Evolutionary conservation across 345 rosid species (phyloP).

Genomic region (Orychophragmus violaceus): DNA sequence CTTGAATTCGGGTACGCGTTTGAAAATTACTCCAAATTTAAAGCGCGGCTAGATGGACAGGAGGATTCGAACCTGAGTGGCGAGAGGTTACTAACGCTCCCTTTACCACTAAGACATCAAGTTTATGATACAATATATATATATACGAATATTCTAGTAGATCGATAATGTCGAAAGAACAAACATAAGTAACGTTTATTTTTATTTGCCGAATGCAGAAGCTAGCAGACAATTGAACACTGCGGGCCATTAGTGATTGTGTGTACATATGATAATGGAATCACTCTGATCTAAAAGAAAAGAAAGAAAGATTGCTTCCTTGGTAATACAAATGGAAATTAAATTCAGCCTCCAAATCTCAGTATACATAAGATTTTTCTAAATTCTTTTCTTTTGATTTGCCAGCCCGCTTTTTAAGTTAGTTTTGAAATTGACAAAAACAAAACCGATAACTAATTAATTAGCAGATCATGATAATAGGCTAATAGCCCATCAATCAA

Average conservation of each 20-base stretch:
- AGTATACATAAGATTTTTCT: too few species aligned
- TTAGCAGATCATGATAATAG: background rate
- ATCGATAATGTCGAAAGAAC: background rate
- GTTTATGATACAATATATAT: background rate
- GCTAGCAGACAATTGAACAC: conserved; percentile 28
- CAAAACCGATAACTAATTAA: background rate
- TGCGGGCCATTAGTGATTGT: conserved; percentile 23
- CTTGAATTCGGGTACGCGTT: too few species aligned
- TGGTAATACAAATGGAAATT: background rate
- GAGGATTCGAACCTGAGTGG: too few species aligned
- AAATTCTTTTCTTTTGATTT: background rate
- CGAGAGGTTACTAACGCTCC: too few species aligned
- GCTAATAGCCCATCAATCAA: too few species aligned
- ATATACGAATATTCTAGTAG: background rate
- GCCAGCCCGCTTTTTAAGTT: background rate
- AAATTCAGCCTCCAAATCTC: too few species aligned
- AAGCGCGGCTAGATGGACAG: too few species aligned
- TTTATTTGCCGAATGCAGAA: background rate
- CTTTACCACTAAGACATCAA: background rate
- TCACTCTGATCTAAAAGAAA: conserved; percentile 13
- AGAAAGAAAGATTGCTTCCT: conserved; percentile 10
- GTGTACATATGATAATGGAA: conserved; percentile 28
- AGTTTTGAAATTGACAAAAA: background rate
- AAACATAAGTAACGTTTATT: background rate
- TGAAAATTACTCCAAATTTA: too few species aligned